Conservation (phyloP, 2,329 filamentous ascomycete species). For the Penicillium crustosum region DNA sequence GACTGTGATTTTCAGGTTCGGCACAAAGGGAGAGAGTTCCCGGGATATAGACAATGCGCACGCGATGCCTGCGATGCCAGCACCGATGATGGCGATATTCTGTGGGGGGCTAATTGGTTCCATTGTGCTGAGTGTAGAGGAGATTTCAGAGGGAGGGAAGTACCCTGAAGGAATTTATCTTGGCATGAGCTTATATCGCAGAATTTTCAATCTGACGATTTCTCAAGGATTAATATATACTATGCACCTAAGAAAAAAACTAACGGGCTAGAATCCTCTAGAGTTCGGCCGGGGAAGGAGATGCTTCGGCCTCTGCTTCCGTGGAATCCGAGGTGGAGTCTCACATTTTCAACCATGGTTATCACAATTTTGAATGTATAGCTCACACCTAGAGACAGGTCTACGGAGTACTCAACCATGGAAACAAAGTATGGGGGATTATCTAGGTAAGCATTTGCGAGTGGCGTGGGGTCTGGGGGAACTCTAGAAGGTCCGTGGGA, state of each 20-base stretch:
- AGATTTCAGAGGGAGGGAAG: background rate
- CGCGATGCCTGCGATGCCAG: constrained; percentile 38
- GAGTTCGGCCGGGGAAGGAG: constrained; percentile 23
- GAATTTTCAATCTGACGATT: background rate
- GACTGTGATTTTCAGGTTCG: constrained; percentile 38
- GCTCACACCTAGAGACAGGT: background rate
- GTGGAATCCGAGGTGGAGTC: constrained; percentile 19
- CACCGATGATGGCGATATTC: constrained; percentile 36
- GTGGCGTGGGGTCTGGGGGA: background rate
- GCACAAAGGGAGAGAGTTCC: constrained; percentile 35
- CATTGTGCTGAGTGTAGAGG: background rate
- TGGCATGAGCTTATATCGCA: constrained; percentile 2
- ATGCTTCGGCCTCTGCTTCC: constrained; percentile 21
- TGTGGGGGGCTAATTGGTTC: constrained; percentile 21
- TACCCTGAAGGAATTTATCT: background rate
- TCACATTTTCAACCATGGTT: background rate
- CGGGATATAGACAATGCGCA: constrained; percentile 34
- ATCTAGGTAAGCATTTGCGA: background rate
- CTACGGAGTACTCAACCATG: background rate
- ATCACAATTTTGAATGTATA: background rate
- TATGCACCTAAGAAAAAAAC: background rate
- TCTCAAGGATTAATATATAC: background rate
- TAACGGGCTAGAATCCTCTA: constrained; percentile 8
- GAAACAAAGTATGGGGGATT: too few species aligned
- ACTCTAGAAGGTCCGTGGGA: background rate